phyloP scores from a whole-genome alignment of 768 basidiomycete species.

The Tephrocybe sp. region DNA sequence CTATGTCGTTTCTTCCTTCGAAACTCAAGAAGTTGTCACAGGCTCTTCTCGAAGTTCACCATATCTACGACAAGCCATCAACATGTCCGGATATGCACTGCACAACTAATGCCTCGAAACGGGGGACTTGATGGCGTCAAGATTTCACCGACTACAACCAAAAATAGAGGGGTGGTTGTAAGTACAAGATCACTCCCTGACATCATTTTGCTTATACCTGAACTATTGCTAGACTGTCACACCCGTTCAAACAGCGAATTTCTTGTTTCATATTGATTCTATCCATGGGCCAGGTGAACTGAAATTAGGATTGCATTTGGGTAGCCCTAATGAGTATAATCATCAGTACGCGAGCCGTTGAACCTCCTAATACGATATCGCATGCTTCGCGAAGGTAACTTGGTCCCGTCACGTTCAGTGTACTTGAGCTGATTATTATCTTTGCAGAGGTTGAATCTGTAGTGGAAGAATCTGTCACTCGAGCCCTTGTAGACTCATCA shows the following conservation, averaged over 20 bases:
- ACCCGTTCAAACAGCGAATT: conserved; percentile 72
- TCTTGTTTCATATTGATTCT: conserved; percentile 79
- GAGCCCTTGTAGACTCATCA: conserved; percentile 36
- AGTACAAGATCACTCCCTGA: conserved; percentile 16
- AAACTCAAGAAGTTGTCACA: conserved; percentile 27
- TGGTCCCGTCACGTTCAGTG: background rate
- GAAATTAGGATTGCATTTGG: conserved; percentile 10
- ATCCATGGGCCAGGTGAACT: conserved; percentile 56
- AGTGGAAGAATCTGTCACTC: conserved; percentile 49
- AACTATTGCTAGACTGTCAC: conserved; percentile 60
- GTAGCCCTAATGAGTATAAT: background rate
- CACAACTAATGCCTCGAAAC: conserved; percentile 47
- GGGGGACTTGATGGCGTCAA: conserved; percentile 47
- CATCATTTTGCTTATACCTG: conserved; percentile 7
- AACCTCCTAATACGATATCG: conserved; percentile 72
- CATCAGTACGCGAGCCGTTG: conserved; percentile 60
- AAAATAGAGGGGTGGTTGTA: conserved; percentile 50
- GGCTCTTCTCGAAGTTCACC: conserved; percentile 89
- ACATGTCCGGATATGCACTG: conserved; percentile 72
- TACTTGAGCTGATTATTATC: background rate
- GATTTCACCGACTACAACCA: conserved; percentile 48
- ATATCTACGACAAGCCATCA: conserved; percentile 81
- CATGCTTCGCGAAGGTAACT: conserved; percentile 77
- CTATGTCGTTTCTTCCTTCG: background rate
- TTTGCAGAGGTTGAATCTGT: conserved; percentile 71